These are phyloP conservation scores for Lentinula sp. DNA, from an alignment of 768 basidiomycete species.

Conservation along the genomic window DNA sequence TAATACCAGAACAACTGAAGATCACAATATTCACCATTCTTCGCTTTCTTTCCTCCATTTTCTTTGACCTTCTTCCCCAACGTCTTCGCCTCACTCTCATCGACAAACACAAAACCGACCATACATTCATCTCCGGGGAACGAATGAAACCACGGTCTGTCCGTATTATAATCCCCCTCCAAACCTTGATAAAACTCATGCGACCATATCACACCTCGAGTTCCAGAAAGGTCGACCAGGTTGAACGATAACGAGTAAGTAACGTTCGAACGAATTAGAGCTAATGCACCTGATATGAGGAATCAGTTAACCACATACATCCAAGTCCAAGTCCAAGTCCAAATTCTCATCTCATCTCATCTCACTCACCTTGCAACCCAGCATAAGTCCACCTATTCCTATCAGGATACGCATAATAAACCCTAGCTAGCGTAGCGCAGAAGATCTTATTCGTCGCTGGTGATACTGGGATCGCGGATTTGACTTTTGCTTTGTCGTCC, in stretches of 20 bases:
- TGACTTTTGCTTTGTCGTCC: conserved; percentile 78
- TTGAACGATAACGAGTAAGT: conserved; percentile 58
- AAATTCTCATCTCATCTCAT: not conserved
- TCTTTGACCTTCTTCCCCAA: conserved; percentile 80
- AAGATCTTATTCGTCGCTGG: conserved; percentile 61
- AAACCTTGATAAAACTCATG: conserved; percentile 85
- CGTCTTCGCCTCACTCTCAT: conserved; percentile 77
- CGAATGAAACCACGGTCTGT: conserved; percentile 88
- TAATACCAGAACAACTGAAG: not conserved
- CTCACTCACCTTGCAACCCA: conserved; percentile 68
- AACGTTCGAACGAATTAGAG: conserved; percentile 56
- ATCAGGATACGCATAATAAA: conserved; percentile 86
- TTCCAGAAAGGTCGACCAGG: conserved; percentile 80
- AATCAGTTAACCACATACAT: too few species aligned
- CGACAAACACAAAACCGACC: conserved; percentile 87
- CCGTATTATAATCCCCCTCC: conserved; percentile 57
- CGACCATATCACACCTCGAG: conserved; percentile 87
- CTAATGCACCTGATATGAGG: conserved; percentile 39
- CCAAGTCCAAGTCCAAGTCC: too few species aligned
- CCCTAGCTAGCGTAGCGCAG: conserved; percentile 74
- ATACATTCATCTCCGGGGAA: conserved; percentile 88
- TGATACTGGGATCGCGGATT: conserved; percentile 47
- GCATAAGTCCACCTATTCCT: conserved; percentile 79
- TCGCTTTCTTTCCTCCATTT: conserved; percentile 53
- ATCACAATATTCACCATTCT: conserved; percentile 27